phyloP scores from a whole-genome alignment of 2,329 filamentous ascomycete genomes.

The Fusarium mundagurra region DNA sequence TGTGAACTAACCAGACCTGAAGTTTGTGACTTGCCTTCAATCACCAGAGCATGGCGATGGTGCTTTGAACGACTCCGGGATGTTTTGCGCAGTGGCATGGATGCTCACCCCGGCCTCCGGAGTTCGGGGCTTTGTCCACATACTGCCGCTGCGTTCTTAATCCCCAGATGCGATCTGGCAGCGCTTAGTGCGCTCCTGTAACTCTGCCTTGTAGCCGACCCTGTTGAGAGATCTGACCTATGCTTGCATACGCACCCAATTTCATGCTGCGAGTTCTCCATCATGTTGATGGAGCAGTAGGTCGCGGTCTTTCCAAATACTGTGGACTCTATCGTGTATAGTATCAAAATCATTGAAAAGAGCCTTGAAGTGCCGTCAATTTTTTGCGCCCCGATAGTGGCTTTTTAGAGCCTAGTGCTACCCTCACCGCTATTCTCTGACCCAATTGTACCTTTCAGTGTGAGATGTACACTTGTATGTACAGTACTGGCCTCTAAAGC shows the following conservation, averaged over 20 bases:
- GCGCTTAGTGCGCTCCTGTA: constrained; percentile 44
- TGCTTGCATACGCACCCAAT: constrained; percentile 43
- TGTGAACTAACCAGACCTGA: constrained; percentile 15
- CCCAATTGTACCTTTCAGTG: constrained; percentile 35
- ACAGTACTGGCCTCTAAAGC: constrained; percentile 28
- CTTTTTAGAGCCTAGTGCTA: constrained; percentile 42
- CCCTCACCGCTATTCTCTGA: constrained; percentile 42
- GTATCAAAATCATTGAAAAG: constrained; percentile 11
- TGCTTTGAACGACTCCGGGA: constrained; percentile 30
- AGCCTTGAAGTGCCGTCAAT: constrained; percentile 18
- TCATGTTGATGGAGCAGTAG: constrained; percentile 19
- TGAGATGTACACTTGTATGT: constrained; percentile 35
- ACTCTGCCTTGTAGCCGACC: constrained; percentile 35
- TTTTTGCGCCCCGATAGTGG: constrained; percentile 31
- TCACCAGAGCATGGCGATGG: constrained; percentile 28
- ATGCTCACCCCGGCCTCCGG: constrained; percentile 34
- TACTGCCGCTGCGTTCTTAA: constrained; percentile 41
- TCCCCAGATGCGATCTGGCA: constrained; percentile 45
- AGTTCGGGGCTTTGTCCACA: constrained; percentile 42
- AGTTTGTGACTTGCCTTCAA: neutral
- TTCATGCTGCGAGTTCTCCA: constrained; percentile 29
- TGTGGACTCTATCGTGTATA: constrained; percentile 1
- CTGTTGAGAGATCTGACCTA: constrained; percentile 42
- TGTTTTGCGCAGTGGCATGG: constrained; percentile 37
- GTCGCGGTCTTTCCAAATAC: neutral